Percentiles rank a stretch among this genome's conserved stretches.
Evolutionary conservation across 2,329 filamentous ascomycete species (phyloP).

Genomic region (Lecanoromycetidae sp.): DNA sequence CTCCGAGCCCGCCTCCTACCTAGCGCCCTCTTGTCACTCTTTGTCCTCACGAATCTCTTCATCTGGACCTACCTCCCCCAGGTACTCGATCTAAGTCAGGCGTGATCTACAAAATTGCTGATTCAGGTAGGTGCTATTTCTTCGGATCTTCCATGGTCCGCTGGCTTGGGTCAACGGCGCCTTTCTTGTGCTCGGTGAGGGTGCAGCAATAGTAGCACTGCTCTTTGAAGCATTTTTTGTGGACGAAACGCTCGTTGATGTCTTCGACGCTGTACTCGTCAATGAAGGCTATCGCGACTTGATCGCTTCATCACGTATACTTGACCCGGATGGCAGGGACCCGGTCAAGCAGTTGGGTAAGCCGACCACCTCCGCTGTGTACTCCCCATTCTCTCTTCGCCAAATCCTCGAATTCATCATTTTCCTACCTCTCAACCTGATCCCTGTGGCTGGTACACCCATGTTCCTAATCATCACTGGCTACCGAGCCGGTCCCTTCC

Average conservation of each 20-base stretch:
- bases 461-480: constrained; percentile 83
- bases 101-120: background rate
- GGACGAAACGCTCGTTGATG: constrained; percentile 64
- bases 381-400: constrained; percentile 79
- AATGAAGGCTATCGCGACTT: constrained; percentile 59
- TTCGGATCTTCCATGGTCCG: constrained; percentile 71
- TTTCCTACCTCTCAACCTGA: constrained; percentile 71
- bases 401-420: constrained; percentile 78
- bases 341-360: constrained; percentile 72
- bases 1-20: constrained; percentile 68
- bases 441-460: constrained; percentile 70
- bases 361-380: constrained; percentile 62
- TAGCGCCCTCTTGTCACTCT: constrained; percentile 64
- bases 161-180: constrained; percentile 81
- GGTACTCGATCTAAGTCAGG: background rate
- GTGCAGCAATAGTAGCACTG: constrained; percentile 48
- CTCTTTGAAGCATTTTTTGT: constrained; percentile 74
- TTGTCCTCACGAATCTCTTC: constrained; percentile 79
- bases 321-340: constrained; percentile 55
- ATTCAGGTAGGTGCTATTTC: constrained; percentile 63
- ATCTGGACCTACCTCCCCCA: constrained; percentile 41
- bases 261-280: constrained; percentile 77
- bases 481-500: constrained; percentile 72
- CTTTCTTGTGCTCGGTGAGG: constrained; percentile 65
- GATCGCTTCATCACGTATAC: constrained; percentile 48